Percentiles rank a stretch among this genome's conserved stretches.
Evolutionary conservation across 225 moss, liverwort and hornwort genomes (phyloP).

Genomic region (Pleurozium schreberi): DNA sequence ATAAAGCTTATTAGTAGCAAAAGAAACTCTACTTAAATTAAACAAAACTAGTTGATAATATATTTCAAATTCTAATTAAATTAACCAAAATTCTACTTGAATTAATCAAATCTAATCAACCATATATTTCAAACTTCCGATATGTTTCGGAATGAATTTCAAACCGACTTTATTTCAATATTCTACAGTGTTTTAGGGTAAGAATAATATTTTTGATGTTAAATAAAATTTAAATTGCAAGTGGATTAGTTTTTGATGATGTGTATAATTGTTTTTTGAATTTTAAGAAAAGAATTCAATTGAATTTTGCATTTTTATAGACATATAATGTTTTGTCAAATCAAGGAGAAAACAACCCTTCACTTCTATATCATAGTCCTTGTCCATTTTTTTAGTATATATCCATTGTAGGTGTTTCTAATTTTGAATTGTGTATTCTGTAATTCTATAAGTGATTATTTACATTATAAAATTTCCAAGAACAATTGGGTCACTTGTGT

Average conservation of each 20-base stretch:
- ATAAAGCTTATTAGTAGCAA: too few species aligned
- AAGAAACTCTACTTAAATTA: not conserved
- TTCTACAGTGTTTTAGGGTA: conserved; percentile 53
- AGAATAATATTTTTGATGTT: not conserved
- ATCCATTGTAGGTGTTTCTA: not conserved
- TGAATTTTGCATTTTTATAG: not conserved
- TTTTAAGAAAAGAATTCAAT: too few species aligned
- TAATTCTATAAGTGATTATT: too few species aligned
- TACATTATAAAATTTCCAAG: not conserved
- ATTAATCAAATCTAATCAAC: too few species aligned
- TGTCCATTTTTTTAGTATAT: accelerated
- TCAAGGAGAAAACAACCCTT: not conserved
- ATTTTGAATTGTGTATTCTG: not conserved
- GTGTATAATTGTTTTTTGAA: not conserved
- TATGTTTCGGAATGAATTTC: conserved; percentile 68
- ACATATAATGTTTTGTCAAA: not conserved
- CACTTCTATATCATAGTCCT: not conserved
- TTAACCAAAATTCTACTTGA: accelerated
- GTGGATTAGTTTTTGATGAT: not conserved
- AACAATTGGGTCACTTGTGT: accelerated
- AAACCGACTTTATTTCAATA: conserved; percentile 64
- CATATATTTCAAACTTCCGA: not conserved
- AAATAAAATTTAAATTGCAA: not conserved
- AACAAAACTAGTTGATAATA: not conserved
- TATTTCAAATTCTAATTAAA: not conserved